phyloP scores from a whole-genome alignment of 2,329 filamentous ascomycete genomes.

The Fusarium udum region DNA sequence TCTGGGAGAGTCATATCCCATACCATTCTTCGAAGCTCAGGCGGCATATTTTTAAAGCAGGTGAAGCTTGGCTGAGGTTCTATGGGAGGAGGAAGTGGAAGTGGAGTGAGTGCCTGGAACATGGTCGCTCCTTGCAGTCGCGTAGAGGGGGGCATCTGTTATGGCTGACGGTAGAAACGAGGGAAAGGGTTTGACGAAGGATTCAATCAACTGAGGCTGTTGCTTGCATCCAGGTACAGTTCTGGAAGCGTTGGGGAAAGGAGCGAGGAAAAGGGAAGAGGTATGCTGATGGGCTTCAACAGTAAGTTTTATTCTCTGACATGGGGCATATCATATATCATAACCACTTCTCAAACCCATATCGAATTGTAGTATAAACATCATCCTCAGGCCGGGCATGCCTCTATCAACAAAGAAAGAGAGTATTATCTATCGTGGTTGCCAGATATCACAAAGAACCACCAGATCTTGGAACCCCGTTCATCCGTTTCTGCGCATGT shows the following conservation, averaged over 20 bases:
- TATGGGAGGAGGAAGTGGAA: neutral
- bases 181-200: neutral
- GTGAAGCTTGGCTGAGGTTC: neutral
- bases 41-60: neutral
- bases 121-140: neutral
- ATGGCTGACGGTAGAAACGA: neutral
- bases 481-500: neutral
- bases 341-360: neutral
- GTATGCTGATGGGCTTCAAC: neutral
- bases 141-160: neutral
- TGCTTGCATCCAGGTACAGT: too few species aligned
- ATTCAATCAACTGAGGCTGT: too few species aligned
- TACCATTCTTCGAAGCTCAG: neutral
- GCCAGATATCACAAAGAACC: neutral
- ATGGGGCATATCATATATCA: neutral
- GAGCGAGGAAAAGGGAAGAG: neutral
- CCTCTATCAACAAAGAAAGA: neutral
- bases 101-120: neutral
- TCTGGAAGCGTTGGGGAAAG: neutral
- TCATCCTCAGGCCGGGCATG: neutral
- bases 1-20: neutral
- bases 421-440: neutral
- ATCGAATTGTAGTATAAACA: neutral
- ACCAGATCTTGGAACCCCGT: neutral
- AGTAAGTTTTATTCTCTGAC: neutral